A percentile compares a stretch with the other conserved stretches of the same genome.
Conservation (phyloP, 805 yeast species). For the Starmerella scarabaei region DNA sequence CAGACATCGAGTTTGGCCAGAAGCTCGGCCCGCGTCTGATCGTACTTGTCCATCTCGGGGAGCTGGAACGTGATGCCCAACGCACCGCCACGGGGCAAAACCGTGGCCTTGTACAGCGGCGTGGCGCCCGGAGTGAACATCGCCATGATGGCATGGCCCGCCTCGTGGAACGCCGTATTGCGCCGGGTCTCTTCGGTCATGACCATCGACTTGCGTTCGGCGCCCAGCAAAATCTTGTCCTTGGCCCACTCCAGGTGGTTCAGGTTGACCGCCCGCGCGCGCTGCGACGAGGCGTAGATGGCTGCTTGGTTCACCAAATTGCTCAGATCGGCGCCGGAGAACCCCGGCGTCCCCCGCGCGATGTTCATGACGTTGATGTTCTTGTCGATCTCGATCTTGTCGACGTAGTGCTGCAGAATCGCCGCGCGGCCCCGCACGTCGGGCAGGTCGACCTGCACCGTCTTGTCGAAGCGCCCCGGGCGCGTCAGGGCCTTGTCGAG, state of each 20-base stretch:
- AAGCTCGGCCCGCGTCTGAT: conserved; percentile 79
- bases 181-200: conserved; percentile 87
- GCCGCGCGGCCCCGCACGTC: conserved; percentile 96
- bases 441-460: conserved; percentile 88
- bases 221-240: conserved; percentile 95
- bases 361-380: conserved; percentile 78
- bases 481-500: conserved; percentile 94
- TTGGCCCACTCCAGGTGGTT: conserved; percentile 96
- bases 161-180: conserved; percentile 96
- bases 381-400: conserved; percentile 71
- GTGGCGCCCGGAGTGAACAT: conserved; percentile 90
- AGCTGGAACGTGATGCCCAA: conserved; percentile 93
- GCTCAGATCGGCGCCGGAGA: conserved; percentile 95
- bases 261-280: conserved; percentile 84
- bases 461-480: conserved; percentile 96
- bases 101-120: conserved; percentile 90
- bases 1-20: conserved; percentile 88
- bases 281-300: conserved; percentile 83
- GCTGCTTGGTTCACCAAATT: conserved; percentile 97
- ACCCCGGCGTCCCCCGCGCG: conserved; percentile 96
- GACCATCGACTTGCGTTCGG: conserved; percentile 95
- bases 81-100: conserved; percentile 92
- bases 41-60: conserved; percentile 97
- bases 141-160: conserved; percentile 98
- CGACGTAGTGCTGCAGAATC: conserved; percentile 81